Percentiles rank a stretch among this genome's conserved stretches.
These are phyloP conservation scores for Lactuca sativa DNA, from an alignment of 129 eudicot species.

Conservation along the genomic window DNA sequence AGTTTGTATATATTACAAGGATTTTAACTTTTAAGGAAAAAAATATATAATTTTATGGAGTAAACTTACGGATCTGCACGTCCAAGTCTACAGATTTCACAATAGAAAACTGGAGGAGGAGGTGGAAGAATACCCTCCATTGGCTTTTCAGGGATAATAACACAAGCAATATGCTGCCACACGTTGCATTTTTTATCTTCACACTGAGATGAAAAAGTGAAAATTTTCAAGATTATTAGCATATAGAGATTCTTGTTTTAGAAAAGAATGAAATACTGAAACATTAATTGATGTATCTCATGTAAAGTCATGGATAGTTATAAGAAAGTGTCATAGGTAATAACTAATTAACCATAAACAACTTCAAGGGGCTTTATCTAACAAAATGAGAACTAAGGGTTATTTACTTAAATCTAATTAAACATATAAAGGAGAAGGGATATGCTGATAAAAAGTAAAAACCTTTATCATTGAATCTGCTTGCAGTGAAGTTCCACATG, in stretches of 20 bases:
- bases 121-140: constrained; percentile 67
- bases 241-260: too few species aligned
- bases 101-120: constrained; percentile 66
- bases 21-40: not conserved
- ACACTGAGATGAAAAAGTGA: constrained; percentile 54
- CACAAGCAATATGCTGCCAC: constrained; percentile 92
- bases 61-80: constrained; percentile 97
- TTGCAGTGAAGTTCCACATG: constrained; percentile 70
- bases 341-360: too few species aligned
- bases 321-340: too few species aligned
- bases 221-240: not conserved
- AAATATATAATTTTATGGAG: constrained; percentile 9
- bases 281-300: too few species aligned
- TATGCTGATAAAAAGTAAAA: not conserved
- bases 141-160: constrained; percentile 76
- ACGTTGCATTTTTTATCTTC: constrained; percentile 74
- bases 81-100: constrained; percentile 87
- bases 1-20: too few species aligned
- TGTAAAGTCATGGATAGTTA: too few species aligned
- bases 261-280: too few species aligned
- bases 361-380: too few species aligned
- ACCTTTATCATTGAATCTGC: constrained; percentile 91
- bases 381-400: too few species aligned
- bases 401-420: too few species aligned
- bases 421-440: not conserved